These are phyloP conservation scores for Limtongia smithiae DNA, from an alignment of 805 yeast genomes.

Conservation along the genomic window DNA sequence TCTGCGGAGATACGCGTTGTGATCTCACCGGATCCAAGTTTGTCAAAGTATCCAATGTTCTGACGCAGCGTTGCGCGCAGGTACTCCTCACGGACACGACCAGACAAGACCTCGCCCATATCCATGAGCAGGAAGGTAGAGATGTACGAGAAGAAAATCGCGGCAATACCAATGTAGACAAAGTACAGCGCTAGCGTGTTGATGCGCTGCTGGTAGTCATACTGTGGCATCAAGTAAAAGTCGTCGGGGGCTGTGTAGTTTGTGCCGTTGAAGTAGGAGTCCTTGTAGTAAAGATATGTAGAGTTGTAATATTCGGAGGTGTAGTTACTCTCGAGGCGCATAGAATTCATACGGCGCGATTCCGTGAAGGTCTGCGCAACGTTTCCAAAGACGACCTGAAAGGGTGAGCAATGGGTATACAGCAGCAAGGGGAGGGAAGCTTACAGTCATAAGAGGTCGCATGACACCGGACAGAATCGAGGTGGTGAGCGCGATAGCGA, in stretches of 20 bases:
- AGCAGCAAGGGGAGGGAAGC: slow-evolving; percentile 39
- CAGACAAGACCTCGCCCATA: slow-evolving; percentile 43
- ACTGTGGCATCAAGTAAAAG: slow-evolving; percentile 29
- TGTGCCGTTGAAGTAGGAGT: slow-evolving; percentile 5
- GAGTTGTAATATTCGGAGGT: slow-evolving; percentile 27
- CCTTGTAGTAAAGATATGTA: slow-evolving; percentile 3
- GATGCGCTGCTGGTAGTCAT: slow-evolving; percentile 8
- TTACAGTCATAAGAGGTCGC: slow-evolving; percentile 40
- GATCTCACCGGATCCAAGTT: slow-evolving; percentile 43
- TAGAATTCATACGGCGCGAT: slow-evolving; percentile 27
- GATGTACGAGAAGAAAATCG: slow-evolving; percentile 29
- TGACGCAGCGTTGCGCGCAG: slow-evolving; percentile 40
- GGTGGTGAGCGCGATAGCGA: slow-evolving; percentile 36
- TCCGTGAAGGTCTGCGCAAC: slow-evolving; percentile 39
- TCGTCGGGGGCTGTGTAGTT: slow-evolving; percentile 11
- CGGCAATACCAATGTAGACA: slow-evolving; percentile 41
- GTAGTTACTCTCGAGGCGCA: not conserved
- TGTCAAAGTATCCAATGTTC: slow-evolving; percentile 44
- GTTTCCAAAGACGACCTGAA: slow-evolving; percentile 42
- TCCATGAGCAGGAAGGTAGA: slow-evolving; percentile 39
- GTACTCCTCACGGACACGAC: slow-evolving; percentile 40
- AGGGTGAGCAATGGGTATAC: too few species aligned
- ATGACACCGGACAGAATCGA: slow-evolving; percentile 32
- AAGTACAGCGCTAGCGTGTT: slow-evolving; percentile 32
- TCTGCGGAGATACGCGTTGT: slow-evolving; percentile 45